Evolutionary conservation across 139 green algal species (phyloP).

Genomic region (Bryopsis sp.): DNA sequence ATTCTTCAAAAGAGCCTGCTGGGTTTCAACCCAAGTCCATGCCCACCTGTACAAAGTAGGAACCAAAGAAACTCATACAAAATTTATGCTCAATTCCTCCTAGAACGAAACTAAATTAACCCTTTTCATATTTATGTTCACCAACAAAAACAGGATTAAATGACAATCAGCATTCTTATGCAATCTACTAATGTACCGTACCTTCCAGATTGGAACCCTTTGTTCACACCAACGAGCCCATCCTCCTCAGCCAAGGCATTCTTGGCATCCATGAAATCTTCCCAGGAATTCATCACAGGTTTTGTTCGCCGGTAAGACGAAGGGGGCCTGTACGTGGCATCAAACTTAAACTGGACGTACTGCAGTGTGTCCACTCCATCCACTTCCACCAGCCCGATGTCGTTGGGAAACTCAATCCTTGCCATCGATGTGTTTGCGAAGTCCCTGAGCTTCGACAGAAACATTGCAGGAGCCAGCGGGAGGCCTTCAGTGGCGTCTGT

Average conservation of each 20-base stretch:
- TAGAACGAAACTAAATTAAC: too few relatives aligned
- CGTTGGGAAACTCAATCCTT: background rate
- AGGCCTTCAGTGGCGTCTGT: background rate
- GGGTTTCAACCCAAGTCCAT: conserved; percentile 20
- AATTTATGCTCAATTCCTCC: too few relatives aligned
- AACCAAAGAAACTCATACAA: too few relatives aligned
- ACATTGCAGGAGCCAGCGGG: background rate
- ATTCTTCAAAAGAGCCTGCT: conserved; percentile 16
- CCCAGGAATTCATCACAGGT: conserved; percentile 14
- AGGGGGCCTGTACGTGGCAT: conserved; percentile 12
- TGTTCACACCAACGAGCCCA: background rate
- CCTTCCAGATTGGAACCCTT: conserved; percentile 12
- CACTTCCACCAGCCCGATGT: background rate
- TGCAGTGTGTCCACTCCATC: background rate
- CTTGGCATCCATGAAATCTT: conserved; percentile 17
- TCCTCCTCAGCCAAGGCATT: background rate
- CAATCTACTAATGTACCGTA: background rate
- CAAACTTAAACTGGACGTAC: conserved; percentile 13
- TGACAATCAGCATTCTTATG: too few relatives aligned
- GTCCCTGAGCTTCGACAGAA: background rate
- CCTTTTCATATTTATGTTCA: too few relatives aligned
- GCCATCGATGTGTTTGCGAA: background rate
- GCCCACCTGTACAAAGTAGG: conserved; percentile 18
- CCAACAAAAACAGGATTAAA: too few relatives aligned
- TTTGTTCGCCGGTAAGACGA: background rate